Percentiles rank a stretch among this genome's conserved stretches.
These are phyloP conservation scores for Leccinellum albellum DNA, from an alignment of 768 basidiomycete genomes.

Conservation along the genomic window DNA sequence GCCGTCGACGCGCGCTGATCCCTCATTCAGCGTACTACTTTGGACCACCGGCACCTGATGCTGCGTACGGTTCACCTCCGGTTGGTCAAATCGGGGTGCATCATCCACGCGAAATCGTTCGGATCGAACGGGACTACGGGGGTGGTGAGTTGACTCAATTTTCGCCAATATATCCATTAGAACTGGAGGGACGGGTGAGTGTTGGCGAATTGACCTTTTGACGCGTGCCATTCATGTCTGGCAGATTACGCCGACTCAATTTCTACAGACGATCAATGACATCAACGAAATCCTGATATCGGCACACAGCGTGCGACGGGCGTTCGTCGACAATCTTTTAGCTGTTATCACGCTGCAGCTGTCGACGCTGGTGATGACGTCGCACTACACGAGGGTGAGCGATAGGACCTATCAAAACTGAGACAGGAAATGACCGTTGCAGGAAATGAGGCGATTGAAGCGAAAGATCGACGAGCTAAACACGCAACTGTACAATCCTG, in stretches of 20 bases:
- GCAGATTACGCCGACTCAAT: constrained; percentile 88
- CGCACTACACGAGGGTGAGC: constrained; percentile 80
- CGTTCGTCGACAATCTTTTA: constrained; percentile 75
- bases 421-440: not conserved
- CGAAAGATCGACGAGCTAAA: constrained; percentile 67
- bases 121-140: constrained; percentile 89
- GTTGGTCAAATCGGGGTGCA: constrained; percentile 85
- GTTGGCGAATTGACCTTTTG: not conserved
- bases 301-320: constrained; percentile 73
- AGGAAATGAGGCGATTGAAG: constrained; percentile 79
- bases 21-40: constrained; percentile 84
- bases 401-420: not conserved
- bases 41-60: constrained; percentile 71
- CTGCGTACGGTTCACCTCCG: constrained; percentile 78
- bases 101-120: constrained; percentile 86
- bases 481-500: constrained; percentile 71
- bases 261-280: constrained; percentile 83
- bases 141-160: constrained; percentile 92
- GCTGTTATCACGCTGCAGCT: constrained; percentile 79
- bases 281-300: constrained; percentile 86
- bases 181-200: constrained; percentile 88
- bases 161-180: constrained; percentile 81
- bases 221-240: not conserved
- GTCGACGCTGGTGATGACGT: constrained; percentile 59
- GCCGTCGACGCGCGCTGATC: constrained; percentile 44